Evolutionary conservation across 352 stramenopile genomes (phyloP).

Genomic region (Phytophthora macrochlamydospora): DNA sequence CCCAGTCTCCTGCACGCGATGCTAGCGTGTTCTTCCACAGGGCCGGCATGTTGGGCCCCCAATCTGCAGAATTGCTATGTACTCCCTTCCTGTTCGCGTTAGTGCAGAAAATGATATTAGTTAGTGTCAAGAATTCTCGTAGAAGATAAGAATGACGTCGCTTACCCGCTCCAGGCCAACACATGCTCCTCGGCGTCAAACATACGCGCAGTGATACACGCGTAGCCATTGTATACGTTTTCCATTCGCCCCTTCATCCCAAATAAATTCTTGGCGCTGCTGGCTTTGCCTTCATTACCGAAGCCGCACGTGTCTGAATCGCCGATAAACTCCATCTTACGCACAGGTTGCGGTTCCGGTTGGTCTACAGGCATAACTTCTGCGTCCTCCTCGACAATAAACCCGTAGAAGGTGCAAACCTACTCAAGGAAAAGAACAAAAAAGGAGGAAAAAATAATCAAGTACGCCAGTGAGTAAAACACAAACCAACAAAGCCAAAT

Average conservation of each 20-base stretch:
- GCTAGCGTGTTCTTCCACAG: constrained; percentile 89
- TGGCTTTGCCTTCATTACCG: constrained; percentile 83
- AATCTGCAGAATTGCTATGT: constrained; percentile 86
- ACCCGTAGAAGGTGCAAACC: constrained; percentile 90
- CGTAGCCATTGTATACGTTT: constrained; percentile 89
- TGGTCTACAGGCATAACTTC: constrained; percentile 61
- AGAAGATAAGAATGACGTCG: background rate
- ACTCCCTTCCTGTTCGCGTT: constrained; percentile 71
- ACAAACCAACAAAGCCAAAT: background rate
- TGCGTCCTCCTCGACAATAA: constrained; percentile 75
- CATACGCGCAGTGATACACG: constrained; percentile 84
- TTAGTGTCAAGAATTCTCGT: background rate
- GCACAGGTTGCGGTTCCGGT: constrained; percentile 35
- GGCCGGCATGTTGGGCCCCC: constrained; percentile 79
- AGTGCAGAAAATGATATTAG: background rate
- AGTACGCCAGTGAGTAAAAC: background rate
- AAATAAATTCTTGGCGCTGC: constrained; percentile 77
- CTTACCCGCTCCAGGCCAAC: constrained; percentile 83
- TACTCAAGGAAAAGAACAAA: constrained; percentile 10
- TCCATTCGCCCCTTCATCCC: constrained; percentile 89
- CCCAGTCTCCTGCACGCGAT: constrained; percentile 68
- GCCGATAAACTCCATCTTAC: constrained; percentile 87
- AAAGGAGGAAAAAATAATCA: background rate
- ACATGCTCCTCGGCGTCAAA: constrained; percentile 87
- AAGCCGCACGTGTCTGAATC: constrained; percentile 87